phyloP scores from a whole-genome alignment of 2,329 filamentous ascomycete genomes.

The Calonectria montana region DNA sequence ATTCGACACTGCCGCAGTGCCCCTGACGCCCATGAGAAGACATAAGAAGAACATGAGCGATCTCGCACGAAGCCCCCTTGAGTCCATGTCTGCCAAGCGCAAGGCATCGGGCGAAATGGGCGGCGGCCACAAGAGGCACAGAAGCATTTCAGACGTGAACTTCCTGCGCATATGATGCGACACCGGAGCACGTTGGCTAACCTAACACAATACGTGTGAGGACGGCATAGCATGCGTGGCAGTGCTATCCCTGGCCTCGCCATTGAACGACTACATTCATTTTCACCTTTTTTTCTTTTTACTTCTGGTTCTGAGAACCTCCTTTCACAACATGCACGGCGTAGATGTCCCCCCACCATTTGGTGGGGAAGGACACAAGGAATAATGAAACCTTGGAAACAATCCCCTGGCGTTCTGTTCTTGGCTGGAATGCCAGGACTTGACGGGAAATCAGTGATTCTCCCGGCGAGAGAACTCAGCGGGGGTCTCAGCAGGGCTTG shows the following conservation, averaged over 20 bases:
- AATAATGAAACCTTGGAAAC: slow-evolving; percentile 35
- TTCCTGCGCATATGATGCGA: slow-evolving; percentile 56
- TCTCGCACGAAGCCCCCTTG: slow-evolving; percentile 61
- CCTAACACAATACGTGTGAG: slow-evolving; percentile 54
- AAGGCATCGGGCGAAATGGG: slow-evolving; percentile 61
- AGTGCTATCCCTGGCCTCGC: slow-evolving; percentile 58
- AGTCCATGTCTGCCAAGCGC: slow-evolving; percentile 62
- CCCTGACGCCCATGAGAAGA: slow-evolving; percentile 75
- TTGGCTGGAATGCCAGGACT: slow-evolving; percentile 32
- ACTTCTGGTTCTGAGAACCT: slow-evolving; percentile 33
- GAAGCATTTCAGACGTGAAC: slow-evolving; percentile 69
- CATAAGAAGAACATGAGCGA: slow-evolving; percentile 62
- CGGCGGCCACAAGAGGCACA: slow-evolving; percentile 64
- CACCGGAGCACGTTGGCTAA: slow-evolving; percentile 19
- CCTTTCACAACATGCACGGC: slow-evolving; percentile 34
- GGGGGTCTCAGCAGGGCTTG: slow-evolving; percentile 31
- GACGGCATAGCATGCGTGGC: slow-evolving; percentile 54
- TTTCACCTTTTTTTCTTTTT: slow-evolving; percentile 32
- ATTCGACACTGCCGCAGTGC: slow-evolving; percentile 72
- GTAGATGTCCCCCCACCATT: slow-evolving; percentile 30
- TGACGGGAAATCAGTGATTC: slow-evolving; percentile 35
- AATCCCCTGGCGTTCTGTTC: slow-evolving; percentile 33
- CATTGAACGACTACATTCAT: slow-evolving; percentile 34
- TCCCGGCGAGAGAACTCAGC: neutral
- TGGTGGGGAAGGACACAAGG: slow-evolving; percentile 25